Evolutionary conservation across 1,284 basidiomycete species (phyloP), one percentile per base, ranked within the genome.

Genomic region (Ustilago trichophora): DNA sequence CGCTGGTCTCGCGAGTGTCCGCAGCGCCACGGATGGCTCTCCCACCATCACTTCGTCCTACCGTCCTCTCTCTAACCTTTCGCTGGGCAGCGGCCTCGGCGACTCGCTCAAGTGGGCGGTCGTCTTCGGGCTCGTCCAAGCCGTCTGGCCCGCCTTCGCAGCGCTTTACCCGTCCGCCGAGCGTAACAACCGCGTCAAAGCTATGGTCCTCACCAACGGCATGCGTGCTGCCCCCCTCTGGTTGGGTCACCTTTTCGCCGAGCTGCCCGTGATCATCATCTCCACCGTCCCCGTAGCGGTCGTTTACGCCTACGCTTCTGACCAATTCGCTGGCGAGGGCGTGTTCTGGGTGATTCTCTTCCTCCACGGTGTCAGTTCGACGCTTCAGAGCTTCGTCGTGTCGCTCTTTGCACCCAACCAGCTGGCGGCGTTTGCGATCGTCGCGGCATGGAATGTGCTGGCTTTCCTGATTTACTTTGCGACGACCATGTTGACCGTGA

Each of bases 141-240:
- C 88, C 15, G 87, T 90, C 0, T 91, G 87, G 78, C 90, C 90
- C 3, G 90, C 90, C 0, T 92, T 92, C 80, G 90, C 88, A 62
- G 85, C 88, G 9, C 78, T 92, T 12, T 92, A 91, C 77, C 88
- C 90, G 6, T 86, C 87, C 15, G 86, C 85, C 65, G 89, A 89
- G 76, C 86, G 87, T 24, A 84, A 85, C 36, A 88, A 87, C 8
- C 87, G 86, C 34, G 89, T 88, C 2, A 90, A 88, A 81, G 89
- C 88, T 6, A 91, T 90, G 88, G 88, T 89, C 62, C 82, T 89
- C 24, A 90, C 88, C 27, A 92, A 92, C 75, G 90, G 90, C 0
- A 83, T 91, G 26, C 85, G 87, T 49, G 89, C 90, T 6, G 80
- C 87, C 25, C 89, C 88, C 0, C 83, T 91, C 21, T 91, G 90